Evolutionary conservation across 2,329 filamentous ascomycete genomes (phyloP).

Genomic region (Diplocarpon rosae): DNA sequence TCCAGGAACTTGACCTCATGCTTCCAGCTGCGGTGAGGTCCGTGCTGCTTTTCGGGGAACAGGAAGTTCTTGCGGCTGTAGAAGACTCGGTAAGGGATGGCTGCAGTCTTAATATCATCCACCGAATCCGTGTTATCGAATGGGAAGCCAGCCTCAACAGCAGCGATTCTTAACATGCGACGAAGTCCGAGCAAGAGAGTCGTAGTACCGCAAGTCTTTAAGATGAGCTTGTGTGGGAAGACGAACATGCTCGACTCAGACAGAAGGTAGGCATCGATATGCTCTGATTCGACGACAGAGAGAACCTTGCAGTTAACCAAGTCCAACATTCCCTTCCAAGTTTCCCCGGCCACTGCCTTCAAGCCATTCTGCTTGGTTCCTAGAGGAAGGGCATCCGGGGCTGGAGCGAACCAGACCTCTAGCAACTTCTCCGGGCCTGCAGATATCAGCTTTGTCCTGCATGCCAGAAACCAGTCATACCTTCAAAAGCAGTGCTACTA

Average conservation of each 20-base stretch:
- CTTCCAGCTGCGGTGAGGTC: constrained; percentile 94
- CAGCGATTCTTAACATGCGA: constrained; percentile 85
- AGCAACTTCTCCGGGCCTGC: constrained; percentile 88
- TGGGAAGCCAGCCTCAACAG: constrained; percentile 78
- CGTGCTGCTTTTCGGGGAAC: constrained; percentile 86
- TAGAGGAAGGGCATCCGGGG: constrained; percentile 59
- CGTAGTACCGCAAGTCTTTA: constrained; percentile 97
- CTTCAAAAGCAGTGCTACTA: constrained; percentile 93
- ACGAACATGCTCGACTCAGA: constrained; percentile 99
- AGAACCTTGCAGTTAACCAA: constrained; percentile 97
- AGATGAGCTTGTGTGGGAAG: constrained; percentile 97
- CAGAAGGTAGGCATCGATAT: constrained; percentile 90
- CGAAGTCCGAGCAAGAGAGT: constrained; percentile 83
- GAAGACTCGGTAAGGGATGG: constrained; percentile 89
- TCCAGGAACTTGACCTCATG: constrained; percentile 91
- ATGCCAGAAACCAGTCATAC: constrained; percentile 32
- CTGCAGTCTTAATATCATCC: constrained; percentile 60
- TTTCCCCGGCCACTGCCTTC: constrained; percentile 73
- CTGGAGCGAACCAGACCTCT: constrained; percentile 94
- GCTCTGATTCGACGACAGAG: constrained; percentile 84
- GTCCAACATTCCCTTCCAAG: constrained; percentile 95
- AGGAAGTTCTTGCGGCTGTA: constrained; percentile 99
- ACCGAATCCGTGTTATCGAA: constrained; percentile 58
- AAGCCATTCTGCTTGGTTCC: constrained; percentile 64
- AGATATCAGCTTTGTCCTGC: constrained; percentile 19